Base-by-base conservation (phyloP, 73 alveolate genomes). In the Uronychia binucleata region DNA sequence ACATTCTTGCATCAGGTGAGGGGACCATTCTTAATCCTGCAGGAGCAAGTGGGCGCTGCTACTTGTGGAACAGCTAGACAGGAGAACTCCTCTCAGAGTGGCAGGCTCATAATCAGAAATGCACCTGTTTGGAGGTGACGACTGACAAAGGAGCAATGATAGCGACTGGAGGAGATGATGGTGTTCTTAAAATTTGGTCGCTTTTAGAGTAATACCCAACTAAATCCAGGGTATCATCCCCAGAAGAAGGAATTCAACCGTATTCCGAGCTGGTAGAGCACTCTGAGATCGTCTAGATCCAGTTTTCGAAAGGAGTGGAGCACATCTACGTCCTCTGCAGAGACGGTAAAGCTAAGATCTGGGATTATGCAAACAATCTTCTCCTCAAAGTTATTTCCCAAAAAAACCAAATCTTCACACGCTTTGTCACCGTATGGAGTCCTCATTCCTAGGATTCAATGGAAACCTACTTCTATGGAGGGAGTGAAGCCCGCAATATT, bases 141-240 rank as follows among this genome's bases (percentile, higher is more conserved):
- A 27, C 29, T 0, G 80, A 82, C 33, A 46, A 46, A 46, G 81
- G 59, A 30, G 34, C 79, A 1, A 31, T 90, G n/a, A 60, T 90
- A 13, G 88, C 86, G 8, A 80, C 95, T 77, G 92, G 92, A 1
- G 88, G 95, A 19, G 90, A 46, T 74, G 92, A 87, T 74, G 95
- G 93, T 26, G 88, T 77, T 13, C 77, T 85, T 1, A 90, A 85
- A 76, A 58, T 90, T 26, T 90, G 92, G 92, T 75, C 33, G 33
- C 67, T 84, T 46, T 58, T 59, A 11, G 92, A 90, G 67, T 46
- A 46, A 46, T 11, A 46, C 19, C 19, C 19, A 11, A 5, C 19
- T 46, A 5, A 11, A 46, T 46, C 67, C 67, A 46, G 67, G 19
- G 67, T 19, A 46, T 19, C 67, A 46, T 46, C n/a, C n/a, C n/a